Base-by-base conservation (phyloP, 768 basidiomycete genomes). In the Suillus placidus region DNA sequence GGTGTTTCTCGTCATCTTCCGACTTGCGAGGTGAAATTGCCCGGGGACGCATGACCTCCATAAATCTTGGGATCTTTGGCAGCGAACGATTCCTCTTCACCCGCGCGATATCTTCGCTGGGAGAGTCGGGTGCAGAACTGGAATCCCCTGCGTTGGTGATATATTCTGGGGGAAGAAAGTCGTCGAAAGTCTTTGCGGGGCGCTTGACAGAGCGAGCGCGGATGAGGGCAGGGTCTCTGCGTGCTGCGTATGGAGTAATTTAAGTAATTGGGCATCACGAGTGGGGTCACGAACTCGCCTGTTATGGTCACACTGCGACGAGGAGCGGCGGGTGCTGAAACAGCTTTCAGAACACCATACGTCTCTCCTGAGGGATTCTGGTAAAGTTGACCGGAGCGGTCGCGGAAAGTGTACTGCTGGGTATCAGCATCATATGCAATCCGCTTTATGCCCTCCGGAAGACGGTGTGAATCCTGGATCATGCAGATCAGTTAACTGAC, bases 361-460 rank as follows among this genome's bases (percentile, higher is more conserved):
- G 77, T 69, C 40, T 74, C 75, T n/a, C 82, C 82, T 1, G 84
- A 81, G 34, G 78, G 77, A 35, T 82, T 80, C 56, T 78, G 71
- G 71, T 85, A 87, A 5, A 81, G 69, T 16, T 73, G 74, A 0
- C 85, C 86, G 4, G 79, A 70, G 3, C 68, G 66, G 63, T 88
- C 86, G 38, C 77, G 72, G 60, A 87, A 88, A 5, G 80, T 83
- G 64, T 87, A 87, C 16, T 77, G 74, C n/a, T 78, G 71, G 0
- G 82, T 80, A 62, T 88, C 87, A 0, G 84, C 79, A 66, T 88
- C 87, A 63, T 87, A 88, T 2, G 74, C 83, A 13, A 85, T 77
- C 7, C 87, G 79, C 60, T 76, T 79, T 70, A 87, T 76, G 35
- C 85, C 86, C 37, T 78, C 78, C 9, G 77, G 77, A 43, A 78